Conservation (phyloP, 2,329 filamentous ascomycete species). For the Fusarium sp. region DNA sequence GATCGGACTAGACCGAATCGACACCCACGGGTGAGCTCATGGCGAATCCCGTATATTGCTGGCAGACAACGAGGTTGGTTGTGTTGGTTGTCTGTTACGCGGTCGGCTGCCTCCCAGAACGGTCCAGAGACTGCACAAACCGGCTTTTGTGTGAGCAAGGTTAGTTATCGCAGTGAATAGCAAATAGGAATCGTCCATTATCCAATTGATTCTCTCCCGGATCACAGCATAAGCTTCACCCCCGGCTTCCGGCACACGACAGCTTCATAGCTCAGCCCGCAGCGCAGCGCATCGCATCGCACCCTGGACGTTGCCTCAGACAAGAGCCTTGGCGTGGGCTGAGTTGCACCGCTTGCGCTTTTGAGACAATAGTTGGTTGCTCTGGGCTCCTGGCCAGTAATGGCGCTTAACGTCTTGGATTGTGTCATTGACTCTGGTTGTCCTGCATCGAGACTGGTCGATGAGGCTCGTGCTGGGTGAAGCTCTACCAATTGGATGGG, state of each 20-base stretch:
- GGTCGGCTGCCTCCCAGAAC: slow-evolving; percentile 12
- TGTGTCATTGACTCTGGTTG: slow-evolving; percentile 40
- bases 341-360: slow-evolving; percentile 11
- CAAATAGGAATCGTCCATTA: slow-evolving; percentile 12
- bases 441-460: slow-evolving; percentile 19
- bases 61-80: slow-evolving; percentile 9
- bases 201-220: slow-evolving; percentile 23
- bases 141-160: slow-evolving; percentile 22
- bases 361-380: not conserved
- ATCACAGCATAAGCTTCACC: not conserved
- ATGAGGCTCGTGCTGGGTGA: slow-evolving; percentile 13
- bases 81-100: slow-evolving; percentile 35
- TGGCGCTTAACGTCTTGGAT: slow-evolving; percentile 31
- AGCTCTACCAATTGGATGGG: slow-evolving; percentile 25
- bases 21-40: slow-evolving; percentile 9
- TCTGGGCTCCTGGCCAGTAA: slow-evolving; percentile 23
- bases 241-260: slow-evolving; percentile 23
- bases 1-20: slow-evolving; percentile 2
- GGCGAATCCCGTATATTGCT: slow-evolving; percentile 14
- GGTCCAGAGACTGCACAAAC: slow-evolving; percentile 15
- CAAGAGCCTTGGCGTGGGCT: slow-evolving; percentile 24
- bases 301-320: slow-evolving; percentile 7
- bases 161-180: slow-evolving; percentile 16
- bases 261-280: slow-evolving; percentile 1
- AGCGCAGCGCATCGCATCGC: too few relatives aligned